Conservation (phyloP, 495 filamentous ascomycete species). For the Paragyromitra xinjiangensis region DNA sequence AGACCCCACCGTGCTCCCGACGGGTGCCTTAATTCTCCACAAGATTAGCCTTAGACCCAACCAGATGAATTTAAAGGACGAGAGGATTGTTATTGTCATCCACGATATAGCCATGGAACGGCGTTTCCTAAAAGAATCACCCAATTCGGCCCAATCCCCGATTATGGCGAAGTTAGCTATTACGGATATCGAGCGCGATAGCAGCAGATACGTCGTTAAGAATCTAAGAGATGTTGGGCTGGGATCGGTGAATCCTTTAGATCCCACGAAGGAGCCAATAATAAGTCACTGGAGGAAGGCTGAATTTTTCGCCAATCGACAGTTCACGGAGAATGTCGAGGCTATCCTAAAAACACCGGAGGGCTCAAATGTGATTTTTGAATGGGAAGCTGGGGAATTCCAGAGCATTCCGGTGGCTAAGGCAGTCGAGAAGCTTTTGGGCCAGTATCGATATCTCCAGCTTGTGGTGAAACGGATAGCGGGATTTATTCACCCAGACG, state of each 20-base stretch:
- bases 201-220: constrained; percentile 25
- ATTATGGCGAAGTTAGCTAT: constrained; percentile 13
- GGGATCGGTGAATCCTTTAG: background rate
- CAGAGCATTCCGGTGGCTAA: background rate
- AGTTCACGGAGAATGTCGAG: constrained; percentile 27
- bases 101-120: constrained; percentile 4
- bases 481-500: background rate
- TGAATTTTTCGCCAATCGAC: background rate
- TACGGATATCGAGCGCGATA: constrained; percentile 9
- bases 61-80: background rate
- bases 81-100: background rate
- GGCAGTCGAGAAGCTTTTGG: background rate
- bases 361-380: constrained; percentile 5
- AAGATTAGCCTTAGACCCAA: constrained; percentile 6
- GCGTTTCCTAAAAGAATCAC: background rate
- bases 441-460: background rate
- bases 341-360: background rate
- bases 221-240: constrained; percentile 7
- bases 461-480: background rate
- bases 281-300: background rate
- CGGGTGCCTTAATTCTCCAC: background rate
- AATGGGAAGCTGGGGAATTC: constrained; percentile 1
- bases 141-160: constrained; percentile 11
- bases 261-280: too few relatives aligned
- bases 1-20: background rate